A percentile compares a stretch with the other conserved stretches of the same genome.
These are phyloP conservation scores for Purpureocillium lavendulum DNA, from an alignment of 2,329 filamentous ascomycete genomes.

Conservation along the genomic window DNA sequence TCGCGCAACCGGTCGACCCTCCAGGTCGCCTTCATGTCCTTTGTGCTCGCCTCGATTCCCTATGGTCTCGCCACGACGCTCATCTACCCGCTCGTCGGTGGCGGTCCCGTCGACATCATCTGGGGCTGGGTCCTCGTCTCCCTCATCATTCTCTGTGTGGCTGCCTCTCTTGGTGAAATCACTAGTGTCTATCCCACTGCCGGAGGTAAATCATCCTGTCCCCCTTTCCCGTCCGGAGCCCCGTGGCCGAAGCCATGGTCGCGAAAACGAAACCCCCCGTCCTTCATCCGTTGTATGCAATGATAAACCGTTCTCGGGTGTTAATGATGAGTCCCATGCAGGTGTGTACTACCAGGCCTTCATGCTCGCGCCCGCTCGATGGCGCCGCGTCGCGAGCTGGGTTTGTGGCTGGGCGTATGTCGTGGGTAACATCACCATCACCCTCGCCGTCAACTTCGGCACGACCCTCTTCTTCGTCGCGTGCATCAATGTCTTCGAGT, in stretches of 20 bases:
- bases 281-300: neutral
- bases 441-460: conserved; percentile 74
- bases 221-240: neutral
- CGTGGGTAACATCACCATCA: conserved; percentile 75
- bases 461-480: conserved; percentile 57
- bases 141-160: conserved; percentile 63
- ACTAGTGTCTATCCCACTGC: conserved; percentile 70
- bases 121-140: conserved; percentile 66
- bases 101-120: conserved; percentile 61
- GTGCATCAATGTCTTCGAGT: conserved; percentile 47
- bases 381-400: conserved; percentile 58
- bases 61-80: conserved; percentile 66
- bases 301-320: conserved; percentile 11
- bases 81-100: conserved; percentile 57
- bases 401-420: conserved; percentile 70
- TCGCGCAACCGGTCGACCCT: conserved; percentile 56
- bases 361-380: conserved; percentile 56
- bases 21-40: conserved; percentile 68
- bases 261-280: neutral
- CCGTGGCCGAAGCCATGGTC: no score
- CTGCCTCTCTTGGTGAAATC: conserved; percentile 63
- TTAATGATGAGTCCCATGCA: conserved; percentile 8
- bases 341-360: conserved; percentile 71
- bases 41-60: conserved; percentile 66
- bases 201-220: conserved; percentile 39